phyloP scores from a whole-genome alignment of 2,329 filamentous ascomycete species.

The Pestalotiopsis sp. region DNA sequence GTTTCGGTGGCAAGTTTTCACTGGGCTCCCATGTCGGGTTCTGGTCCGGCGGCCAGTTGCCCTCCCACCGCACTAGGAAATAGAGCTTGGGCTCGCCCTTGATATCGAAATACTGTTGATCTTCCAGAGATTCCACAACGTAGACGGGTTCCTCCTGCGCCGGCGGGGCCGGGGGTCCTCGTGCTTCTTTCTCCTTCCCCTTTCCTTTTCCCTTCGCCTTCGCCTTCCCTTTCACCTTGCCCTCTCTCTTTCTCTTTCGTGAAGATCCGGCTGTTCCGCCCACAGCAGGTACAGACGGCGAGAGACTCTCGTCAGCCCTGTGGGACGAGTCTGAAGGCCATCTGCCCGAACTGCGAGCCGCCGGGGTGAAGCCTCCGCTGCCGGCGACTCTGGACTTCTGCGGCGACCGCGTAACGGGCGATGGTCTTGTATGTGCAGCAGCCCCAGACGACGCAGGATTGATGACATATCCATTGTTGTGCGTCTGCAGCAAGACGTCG shows the following conservation, averaged over 20 bases:
- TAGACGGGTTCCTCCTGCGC: conserved; percentile 33
- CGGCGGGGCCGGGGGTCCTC: conserved; percentile 24
- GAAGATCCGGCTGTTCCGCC: conserved; percentile 3
- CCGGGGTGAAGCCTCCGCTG: conserved; percentile 29
- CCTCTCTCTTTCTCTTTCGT: conserved; percentile 12
- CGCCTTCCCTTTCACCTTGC: not conserved
- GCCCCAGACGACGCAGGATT: not conserved
- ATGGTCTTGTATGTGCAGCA: not conserved
- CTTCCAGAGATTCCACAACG: conserved; percentile 49
- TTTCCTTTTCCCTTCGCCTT: conserved; percentile 18
- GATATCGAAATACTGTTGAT: conserved; percentile 39
- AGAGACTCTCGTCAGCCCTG: not conserved
- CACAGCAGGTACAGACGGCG: not conserved
- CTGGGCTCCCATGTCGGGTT: conserved; percentile 63
- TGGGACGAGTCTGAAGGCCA: conserved; percentile 14
- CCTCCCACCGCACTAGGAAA: conserved; percentile 59
- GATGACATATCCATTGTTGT: conserved; percentile 18
- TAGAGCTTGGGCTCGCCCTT: conserved; percentile 39
- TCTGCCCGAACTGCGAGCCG: conserved; percentile 23
- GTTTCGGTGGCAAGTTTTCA: conserved; percentile 45
- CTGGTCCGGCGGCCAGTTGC: conserved; percentile 57
- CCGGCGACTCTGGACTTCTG: not conserved
- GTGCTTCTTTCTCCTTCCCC: conserved; percentile 9
- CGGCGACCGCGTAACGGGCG: not conserved
- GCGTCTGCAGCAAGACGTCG: conserved; percentile 32